Percentiles rank a stretch among this genome's conserved stretches.
phyloP scores from a whole-genome alignment of 441 rosid genomes.

The Jatropha podagrica region DNA sequence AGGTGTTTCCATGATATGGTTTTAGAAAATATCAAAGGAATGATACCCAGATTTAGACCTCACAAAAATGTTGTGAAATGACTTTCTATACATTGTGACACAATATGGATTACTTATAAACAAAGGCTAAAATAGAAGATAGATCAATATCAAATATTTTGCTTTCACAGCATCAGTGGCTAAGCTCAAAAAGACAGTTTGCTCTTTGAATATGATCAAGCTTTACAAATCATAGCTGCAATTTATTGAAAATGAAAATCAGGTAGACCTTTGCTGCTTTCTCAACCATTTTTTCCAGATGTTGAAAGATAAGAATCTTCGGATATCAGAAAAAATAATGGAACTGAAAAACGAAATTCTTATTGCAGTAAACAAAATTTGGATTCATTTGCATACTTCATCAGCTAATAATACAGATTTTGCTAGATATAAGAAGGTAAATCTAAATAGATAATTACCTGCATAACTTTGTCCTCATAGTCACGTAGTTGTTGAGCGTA shows the following conservation, averaged over 20 bases:
- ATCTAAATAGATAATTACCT: constrained; percentile 42
- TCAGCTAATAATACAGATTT: constrained; percentile 3
- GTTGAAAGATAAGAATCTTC: constrained; percentile 2
- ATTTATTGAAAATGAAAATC: neutral
- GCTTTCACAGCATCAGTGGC: neutral
- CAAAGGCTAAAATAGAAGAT: neutral
- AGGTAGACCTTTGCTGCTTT: neutral
- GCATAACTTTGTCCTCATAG: constrained; percentile 90
- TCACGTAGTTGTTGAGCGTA: constrained; percentile 89
- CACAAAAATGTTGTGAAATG: neutral
- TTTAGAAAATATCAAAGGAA: neutral
- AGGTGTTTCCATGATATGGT: neutral
- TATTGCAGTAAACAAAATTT: neutral
- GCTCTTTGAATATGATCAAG: neutral
- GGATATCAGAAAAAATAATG: neutral
- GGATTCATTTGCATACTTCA: neutral
- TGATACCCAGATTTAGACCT: neutral
- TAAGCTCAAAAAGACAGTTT: neutral
- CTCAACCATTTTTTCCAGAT: neutral
- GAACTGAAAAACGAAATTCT: neutral
- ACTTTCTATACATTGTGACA: neutral
- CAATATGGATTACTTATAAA: neutral
- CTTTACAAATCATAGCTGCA: neutral
- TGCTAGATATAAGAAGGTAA: neutral
- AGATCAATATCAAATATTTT: neutral